Percentiles rank a stretch among this genome's conserved stretches.
These are phyloP conservation scores for Tricladium varicosporioides DNA, from an alignment of 2,329 filamentous ascomycete species.

Conservation along the genomic window DNA sequence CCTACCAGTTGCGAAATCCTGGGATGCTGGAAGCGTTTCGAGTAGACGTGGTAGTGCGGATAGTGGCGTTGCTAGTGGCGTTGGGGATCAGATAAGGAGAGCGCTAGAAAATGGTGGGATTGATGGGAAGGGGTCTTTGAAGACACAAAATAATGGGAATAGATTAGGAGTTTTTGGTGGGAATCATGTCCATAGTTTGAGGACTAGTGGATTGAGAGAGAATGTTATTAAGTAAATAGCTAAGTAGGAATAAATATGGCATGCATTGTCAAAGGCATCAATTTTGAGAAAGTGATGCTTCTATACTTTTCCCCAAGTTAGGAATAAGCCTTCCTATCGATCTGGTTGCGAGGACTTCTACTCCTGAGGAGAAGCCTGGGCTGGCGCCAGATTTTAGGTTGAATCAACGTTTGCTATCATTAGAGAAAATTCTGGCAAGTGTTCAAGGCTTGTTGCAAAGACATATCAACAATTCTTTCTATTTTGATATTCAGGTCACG, in stretches of 20 bases:
- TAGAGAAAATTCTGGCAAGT: too few species aligned
- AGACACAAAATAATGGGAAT: conserved; percentile 4
- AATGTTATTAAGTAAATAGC: conserved; percentile 21
- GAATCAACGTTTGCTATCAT: too few species aligned
- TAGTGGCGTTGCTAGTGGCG: conserved; percentile 20
- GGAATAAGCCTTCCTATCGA: too few species aligned
- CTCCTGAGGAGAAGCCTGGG: too few species aligned
- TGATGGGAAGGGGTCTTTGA: conserved; percentile 3
- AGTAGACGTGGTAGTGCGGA: conserved; percentile 32
- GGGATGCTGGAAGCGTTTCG: conserved; percentile 17
- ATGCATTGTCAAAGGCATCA: too few species aligned
- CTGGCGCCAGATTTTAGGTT: too few species aligned
- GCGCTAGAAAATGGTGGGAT: conserved; percentile 27
- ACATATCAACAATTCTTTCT: too few species aligned
- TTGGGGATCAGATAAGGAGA: conserved; percentile 26
- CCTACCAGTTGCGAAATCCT: conserved; percentile 42
- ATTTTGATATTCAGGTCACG: too few species aligned
- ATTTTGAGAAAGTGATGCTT: too few species aligned
- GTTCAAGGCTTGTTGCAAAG: too few species aligned
- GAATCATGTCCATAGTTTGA: conserved; percentile 27
- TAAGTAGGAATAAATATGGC: not conserved
- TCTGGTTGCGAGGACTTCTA: too few species aligned
- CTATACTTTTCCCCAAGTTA: too few species aligned
- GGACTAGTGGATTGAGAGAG: conserved; percentile 34
- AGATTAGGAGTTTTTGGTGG: conserved; percentile 15